These are phyloP conservation scores for Curvularia hawaiiensis DNA, from an alignment of 2,329 filamentous ascomycete species.

Conservation along the genomic window DNA sequence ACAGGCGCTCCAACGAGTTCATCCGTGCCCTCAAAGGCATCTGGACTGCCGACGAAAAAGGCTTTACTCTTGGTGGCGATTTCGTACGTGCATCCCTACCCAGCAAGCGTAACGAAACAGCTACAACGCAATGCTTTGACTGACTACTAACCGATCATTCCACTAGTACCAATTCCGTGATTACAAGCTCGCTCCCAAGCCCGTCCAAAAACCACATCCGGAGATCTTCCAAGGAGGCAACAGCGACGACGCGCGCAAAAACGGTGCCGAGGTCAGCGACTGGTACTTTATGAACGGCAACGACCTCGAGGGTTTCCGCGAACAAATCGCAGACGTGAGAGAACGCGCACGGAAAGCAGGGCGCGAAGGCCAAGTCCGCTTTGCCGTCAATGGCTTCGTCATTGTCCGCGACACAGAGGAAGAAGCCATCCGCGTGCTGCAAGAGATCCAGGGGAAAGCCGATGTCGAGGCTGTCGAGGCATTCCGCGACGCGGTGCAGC, in stretches of 20 bases:
- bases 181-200: conserved; percentile 58
- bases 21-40: conserved; percentile 58
- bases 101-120: background rate
- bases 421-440: conserved; percentile 56
- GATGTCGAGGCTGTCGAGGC: conserved; percentile 57
- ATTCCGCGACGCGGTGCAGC: conserved; percentile 56
- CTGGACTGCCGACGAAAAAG: conserved; percentile 54
- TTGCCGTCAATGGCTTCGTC: conserved; percentile 58
- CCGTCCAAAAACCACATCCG: conserved; percentile 56
- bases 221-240: conserved; percentile 62
- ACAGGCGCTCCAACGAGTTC: conserved; percentile 57
- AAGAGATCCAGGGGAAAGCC: conserved; percentile 60
- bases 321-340: conserved; percentile 57
- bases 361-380: conserved; percentile 53
- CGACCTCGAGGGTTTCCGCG: conserved; percentile 58
- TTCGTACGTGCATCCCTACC: conserved; percentile 35
- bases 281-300: conserved; percentile 65
- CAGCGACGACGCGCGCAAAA: conserved; percentile 56
- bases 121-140: background rate
- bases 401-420: conserved; percentile 57
- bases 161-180: conserved; percentile 55
- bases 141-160: no score
- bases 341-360: conserved; percentile 53
- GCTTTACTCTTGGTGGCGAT: conserved; percentile 57
- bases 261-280: conserved; percentile 55